Evolutionary conservation across 352 stramenopile species (phyloP), one percentile per base, ranked within the genome.

Genomic region (Globisporangium uncinulatum): DNA sequence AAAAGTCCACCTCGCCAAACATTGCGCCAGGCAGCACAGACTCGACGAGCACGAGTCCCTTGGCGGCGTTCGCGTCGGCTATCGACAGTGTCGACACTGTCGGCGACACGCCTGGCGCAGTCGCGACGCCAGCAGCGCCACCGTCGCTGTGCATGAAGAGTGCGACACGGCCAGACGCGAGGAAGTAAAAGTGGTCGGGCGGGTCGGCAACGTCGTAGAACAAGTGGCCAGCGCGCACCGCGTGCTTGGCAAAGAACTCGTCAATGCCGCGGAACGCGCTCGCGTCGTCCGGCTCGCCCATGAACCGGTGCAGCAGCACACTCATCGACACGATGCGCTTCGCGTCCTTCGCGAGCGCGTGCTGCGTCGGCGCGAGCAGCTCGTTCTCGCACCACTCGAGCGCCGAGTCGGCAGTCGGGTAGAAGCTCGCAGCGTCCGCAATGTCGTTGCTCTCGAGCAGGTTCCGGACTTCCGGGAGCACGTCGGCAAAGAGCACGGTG

Each of bases 1-100:
- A 92, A 56, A 95, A 95, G 54, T 95, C 85, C 3, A 92, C 83
- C 56, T 95, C 85, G 21, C 85, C 85, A 62, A 95, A 95, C 75
- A 93, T 89, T 34, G 81, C 82, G 9, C 80, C 83, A 0, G 83
- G 77, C 17, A 89, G 76, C 43, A 91, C 82, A 32, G 80, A 78
- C 59, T 92, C 80, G 9, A 92, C 51, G 53, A 86, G 53, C 41
- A 73, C 71, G 31, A 92, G 51, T 15, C 70, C 51, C 55, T 83
- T 84, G 1, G 17, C 8, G 8, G 44, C n/a, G n/a, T n/a, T 50
- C 20, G 8, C 11, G 24, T 2, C 32, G 5, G 6, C 39, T 19
- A 20, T 39, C 46, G 24, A 5, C 13, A 14, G 5, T 11, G 45
- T 14, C 6, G 21, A 32, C 21, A 21, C 7, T 15, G 37, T 15